A percentile compares a stretch with the other conserved stretches of the same genome.
These are phyloP conservation scores for Barbatosphaeria neglecta DNA, from an alignment of 495 filamentous ascomycete species.

Conservation along the genomic window DNA sequence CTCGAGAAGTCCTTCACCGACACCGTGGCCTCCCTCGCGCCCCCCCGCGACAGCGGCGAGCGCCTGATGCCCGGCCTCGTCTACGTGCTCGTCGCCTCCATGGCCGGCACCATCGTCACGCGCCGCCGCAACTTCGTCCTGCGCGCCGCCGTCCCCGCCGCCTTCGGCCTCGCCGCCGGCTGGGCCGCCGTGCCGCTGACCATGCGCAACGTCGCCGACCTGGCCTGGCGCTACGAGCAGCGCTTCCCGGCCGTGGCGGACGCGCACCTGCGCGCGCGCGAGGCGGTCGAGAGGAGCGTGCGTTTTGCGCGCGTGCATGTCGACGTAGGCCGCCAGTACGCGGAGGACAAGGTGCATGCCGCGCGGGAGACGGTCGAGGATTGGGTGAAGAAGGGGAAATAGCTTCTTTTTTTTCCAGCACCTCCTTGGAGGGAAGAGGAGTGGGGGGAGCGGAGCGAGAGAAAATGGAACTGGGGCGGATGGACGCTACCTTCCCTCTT, in stretches of 20 bases:
- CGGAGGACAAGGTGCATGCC: conserved; percentile 65
- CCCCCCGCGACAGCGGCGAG: conserved; percentile 69
- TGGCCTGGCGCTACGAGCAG: conserved; percentile 86
- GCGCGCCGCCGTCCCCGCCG: conserved; percentile 56
- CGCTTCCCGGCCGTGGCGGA: conserved; percentile 67
- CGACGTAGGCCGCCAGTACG: conserved; percentile 54
- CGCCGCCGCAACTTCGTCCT: conserved; percentile 76
- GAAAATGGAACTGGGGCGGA: too few species aligned
- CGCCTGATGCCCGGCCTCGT: conserved; percentile 72
- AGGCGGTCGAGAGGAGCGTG: conserved; percentile 56
- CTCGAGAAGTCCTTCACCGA: conserved; percentile 76
- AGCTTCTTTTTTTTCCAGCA: too few species aligned
- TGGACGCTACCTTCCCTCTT: too few species aligned
- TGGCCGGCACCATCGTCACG: conserved; percentile 82
- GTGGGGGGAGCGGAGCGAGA: too few species aligned
- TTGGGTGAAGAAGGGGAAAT: conserved; percentile 84
- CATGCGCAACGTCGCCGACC: conserved; percentile 71
- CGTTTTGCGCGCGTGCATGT: conserved; percentile 59
- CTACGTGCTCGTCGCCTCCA: conserved; percentile 82
- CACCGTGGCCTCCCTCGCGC: conserved; percentile 78
- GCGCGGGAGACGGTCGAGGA: conserved; percentile 67
- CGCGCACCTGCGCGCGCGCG: conserved; percentile 55
- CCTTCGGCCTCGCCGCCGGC: conserved; percentile 60
- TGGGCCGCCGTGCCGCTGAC: conserved; percentile 66
- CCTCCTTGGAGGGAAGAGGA: too few species aligned